These are phyloP conservation scores for Lasiodiplodia sp. DNA, from an alignment of 2,329 filamentous ascomycete species.

Conservation along the genomic window DNA sequence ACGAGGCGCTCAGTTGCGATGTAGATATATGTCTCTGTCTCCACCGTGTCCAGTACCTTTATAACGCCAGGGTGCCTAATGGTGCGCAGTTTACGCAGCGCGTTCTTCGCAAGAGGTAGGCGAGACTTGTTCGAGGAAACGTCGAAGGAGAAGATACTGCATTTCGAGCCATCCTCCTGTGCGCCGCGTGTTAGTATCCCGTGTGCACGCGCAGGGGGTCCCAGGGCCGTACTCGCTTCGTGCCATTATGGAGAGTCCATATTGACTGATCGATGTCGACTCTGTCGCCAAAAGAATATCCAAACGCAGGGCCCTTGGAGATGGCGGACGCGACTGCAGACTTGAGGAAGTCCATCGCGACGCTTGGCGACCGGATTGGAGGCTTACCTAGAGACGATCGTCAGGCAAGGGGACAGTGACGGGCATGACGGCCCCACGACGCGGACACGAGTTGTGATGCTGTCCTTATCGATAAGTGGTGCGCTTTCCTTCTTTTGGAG, in stretches of 20 bases:
- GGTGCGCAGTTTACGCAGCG: slow-evolving; percentile 90
- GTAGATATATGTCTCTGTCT: slow-evolving; percentile 96
- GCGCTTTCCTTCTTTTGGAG: background rate
- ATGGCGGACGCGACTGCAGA: slow-evolving; percentile 97
- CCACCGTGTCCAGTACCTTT: slow-evolving; percentile 91
- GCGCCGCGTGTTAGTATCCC: slow-evolving; percentile 1
- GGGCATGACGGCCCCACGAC: slow-evolving; percentile 16
- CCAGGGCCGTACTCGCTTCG: slow-evolving; percentile 72
- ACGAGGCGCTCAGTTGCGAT: slow-evolving; percentile 91
- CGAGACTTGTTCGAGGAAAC: slow-evolving; percentile 79
- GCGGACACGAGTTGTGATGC: slow-evolving; percentile 22
- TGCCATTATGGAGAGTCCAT: slow-evolving; percentile 96
- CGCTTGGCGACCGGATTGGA: slow-evolving; percentile 1
- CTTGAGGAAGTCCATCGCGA: slow-evolving; percentile 92
- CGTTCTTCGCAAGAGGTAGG: slow-evolving; percentile 88
- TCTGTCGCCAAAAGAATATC: slow-evolving; percentile 90
- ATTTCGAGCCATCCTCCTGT: slow-evolving; percentile 91
- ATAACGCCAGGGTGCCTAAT: slow-evolving; percentile 93
- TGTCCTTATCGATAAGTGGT: slow-evolving; percentile 11
- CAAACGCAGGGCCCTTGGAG: slow-evolving; percentile 90
- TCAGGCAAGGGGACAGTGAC: slow-evolving; percentile 13
- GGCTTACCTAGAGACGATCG: background rate
- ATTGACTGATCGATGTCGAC: slow-evolving; percentile 93
- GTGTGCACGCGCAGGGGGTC: slow-evolving; percentile 3
- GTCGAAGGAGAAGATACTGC: slow-evolving; percentile 97